Percentiles rank a stretch among this genome's conserved stretches.
Evolutionary conservation across 306 rosid species (phyloP).

Genomic region (Quercus glauca): DNA sequence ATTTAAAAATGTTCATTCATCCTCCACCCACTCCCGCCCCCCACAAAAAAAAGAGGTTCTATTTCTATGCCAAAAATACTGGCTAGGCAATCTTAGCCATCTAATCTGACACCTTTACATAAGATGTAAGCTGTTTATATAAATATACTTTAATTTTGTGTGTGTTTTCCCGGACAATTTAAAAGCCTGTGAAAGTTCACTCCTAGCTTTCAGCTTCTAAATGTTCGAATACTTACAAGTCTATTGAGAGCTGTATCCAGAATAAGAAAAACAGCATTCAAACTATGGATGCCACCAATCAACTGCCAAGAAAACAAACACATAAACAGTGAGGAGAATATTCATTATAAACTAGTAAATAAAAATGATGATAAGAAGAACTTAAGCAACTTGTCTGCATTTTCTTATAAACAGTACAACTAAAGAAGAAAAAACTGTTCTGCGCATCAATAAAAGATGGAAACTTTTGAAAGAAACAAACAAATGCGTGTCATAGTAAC

Average conservation of each 20-base stretch:
- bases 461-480: neutral
- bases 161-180: neutral
- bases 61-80: no score
- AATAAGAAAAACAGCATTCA: slow-evolving; percentile 66
- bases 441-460: neutral
- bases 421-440: neutral
- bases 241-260: slow-evolving; percentile 64
- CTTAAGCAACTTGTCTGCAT: neutral
- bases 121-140: neutral
- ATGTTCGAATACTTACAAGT: slow-evolving; percentile 53
- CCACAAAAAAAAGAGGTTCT: neutral
- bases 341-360: neutral
- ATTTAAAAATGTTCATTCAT: neutral
- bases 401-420: neutral
- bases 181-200: neutral
- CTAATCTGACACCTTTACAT: neutral
- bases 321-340: neutral
- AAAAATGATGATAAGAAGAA: neutral
- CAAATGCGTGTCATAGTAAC: neutral
- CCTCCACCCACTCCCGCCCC: no score
- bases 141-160: neutral
- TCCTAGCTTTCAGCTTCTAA: neutral
- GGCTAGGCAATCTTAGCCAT: neutral
- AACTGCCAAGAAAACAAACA: slow-evolving; percentile 44
- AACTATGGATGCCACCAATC: slow-evolving; percentile 66